Base-by-base conservation (phyloP, 2,329 filamentous ascomycete genomes). In the Pseudogymnoascus sp. region DNA sequence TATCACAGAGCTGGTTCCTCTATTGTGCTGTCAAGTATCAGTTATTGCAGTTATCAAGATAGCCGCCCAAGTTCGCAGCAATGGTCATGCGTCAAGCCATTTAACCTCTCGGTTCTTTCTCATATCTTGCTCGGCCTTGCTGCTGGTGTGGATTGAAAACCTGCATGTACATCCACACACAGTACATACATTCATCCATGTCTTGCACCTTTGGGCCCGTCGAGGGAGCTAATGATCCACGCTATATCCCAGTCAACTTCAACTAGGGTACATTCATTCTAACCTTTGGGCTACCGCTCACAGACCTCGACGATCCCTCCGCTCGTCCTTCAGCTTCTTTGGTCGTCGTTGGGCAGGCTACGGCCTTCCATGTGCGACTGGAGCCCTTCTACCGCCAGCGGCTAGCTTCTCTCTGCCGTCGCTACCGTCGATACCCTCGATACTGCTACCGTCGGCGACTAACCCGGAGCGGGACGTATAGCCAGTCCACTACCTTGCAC, bases 361-460 rank as follows among this genome's bases (percentile, higher is more conserved):
- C 33, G 6, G 28, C 28, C 47, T 53, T 53, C 47, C 47, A 53
- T 53, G 28, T 53, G 47, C n/a, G n/a, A 53, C 47, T 53, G 28
- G 47, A 35, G 47, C 9, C 47, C 47, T 53, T 53, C 47, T 53
- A 53, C 47, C 47, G 28, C 47, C 47, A 53, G 47, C 47, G 47
- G n/a, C 47, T 53, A 53, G 47, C 47, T 53, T 53, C 28, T 53
- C 47, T 53, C 47, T 53, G n/a, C 47, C 43, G 43, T 53, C 43
- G 43, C 25, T 53, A 53, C 43, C 28, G 5, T 53, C 9, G 28
- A 53, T 53, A 33, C 9, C 43, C 43, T 53, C 47, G 25, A 53
- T 20, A 20, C 47, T 33, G n/a, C 15, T 53, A 53, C 15, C 28
- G 28, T 53, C 28, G 47, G 47, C 47, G 47, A 53, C 15, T 53